Percentiles rank a stretch among this genome's conserved stretches.
Evolutionary conservation across 2,329 filamentous ascomycete species (phyloP).

Genomic region (Sphaerulina musiva): DNA sequence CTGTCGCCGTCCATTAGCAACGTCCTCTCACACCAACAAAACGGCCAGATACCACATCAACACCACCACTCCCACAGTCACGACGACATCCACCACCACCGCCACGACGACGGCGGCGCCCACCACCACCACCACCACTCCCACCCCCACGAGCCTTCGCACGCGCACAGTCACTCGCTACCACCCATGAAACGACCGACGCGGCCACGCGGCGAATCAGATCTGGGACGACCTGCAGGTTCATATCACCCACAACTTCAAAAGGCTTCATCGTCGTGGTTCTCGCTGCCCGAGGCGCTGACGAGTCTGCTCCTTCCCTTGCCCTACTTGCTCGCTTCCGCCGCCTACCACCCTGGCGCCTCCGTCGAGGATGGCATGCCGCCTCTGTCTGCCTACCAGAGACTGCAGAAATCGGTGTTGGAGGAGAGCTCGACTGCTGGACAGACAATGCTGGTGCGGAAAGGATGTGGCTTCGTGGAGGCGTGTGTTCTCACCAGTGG

Average conservation of each 20-base stretch:
- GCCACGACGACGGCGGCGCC: neutral
- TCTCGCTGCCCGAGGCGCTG: slow-evolving; percentile 42
- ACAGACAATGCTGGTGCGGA: slow-evolving; percentile 8
- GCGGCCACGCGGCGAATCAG: slow-evolving; percentile 41
- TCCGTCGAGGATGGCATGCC: slow-evolving; percentile 24
- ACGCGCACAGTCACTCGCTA: slow-evolving; percentile 20
- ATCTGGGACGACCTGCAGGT: slow-evolving; percentile 37
- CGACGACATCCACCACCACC: slow-evolving; percentile 5
- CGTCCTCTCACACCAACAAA: slow-evolving; percentile 20
- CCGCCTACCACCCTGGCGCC: slow-evolving; percentile 37
- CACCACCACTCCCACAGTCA: slow-evolving; percentile 5
- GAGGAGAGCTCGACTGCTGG: slow-evolving; percentile 14
- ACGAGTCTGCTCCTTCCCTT: slow-evolving; percentile 47
- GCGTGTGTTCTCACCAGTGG: slow-evolving; percentile 43
- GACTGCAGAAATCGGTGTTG: slow-evolving; percentile 26
- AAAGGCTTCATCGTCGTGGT: slow-evolving; percentile 25
- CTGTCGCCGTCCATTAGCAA: slow-evolving; percentile 12
- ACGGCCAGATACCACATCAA: slow-evolving; percentile 11
- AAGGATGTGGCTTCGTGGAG: slow-evolving; percentile 34
- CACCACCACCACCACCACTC: slow-evolving; percentile 12
- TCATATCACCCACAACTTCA: slow-evolving; percentile 20
- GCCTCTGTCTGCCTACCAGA: slow-evolving; percentile 29
- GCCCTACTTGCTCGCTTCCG: slow-evolving; percentile 44
- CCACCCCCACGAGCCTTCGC: slow-evolving; percentile 23
- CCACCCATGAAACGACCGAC: slow-evolving; percentile 29